Evolutionary conservation across 2,329 filamentous ascomycete genomes (phyloP).

Genomic region (Fusarium sulawesiense): DNA sequence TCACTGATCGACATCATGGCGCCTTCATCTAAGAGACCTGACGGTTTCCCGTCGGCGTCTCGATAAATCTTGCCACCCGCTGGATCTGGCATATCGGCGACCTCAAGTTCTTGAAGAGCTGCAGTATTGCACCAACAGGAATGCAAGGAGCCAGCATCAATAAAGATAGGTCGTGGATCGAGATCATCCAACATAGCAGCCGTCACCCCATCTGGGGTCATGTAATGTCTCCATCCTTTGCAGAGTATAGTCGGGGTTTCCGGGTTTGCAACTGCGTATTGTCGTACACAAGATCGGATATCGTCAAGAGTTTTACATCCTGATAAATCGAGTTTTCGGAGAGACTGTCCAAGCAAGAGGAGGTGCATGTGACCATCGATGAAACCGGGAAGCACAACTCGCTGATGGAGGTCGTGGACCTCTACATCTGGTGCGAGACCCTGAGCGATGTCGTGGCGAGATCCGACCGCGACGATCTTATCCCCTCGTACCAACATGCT

Average conservation of each 20-base stretch:
- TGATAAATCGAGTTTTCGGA: constrained; percentile 61
- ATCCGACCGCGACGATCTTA: no score
- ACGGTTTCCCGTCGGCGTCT: constrained; percentile 57
- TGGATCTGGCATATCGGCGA: constrained; percentile 59
- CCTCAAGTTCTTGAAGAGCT: constrained; percentile 60
- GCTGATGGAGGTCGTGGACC: constrained; percentile 45
- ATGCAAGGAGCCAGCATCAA: constrained; percentile 67
- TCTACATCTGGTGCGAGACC: neutral
- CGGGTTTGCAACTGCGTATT: constrained; percentile 59
- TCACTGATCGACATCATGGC: constrained; percentile 36
- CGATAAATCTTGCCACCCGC: constrained; percentile 63
- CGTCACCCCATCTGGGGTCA: constrained; percentile 57
- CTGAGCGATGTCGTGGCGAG: no score
- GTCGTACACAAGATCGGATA: constrained; percentile 58
- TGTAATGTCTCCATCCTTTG: constrained; percentile 62
- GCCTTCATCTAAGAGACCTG: constrained; percentile 61
- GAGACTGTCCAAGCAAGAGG: constrained; percentile 63
- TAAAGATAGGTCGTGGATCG: constrained; percentile 64
- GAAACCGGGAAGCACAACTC: constrained; percentile 63
- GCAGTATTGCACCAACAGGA: constrained; percentile 66
- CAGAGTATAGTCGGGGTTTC: constrained; percentile 61
- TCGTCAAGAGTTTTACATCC: constrained; percentile 60
- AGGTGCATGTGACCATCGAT: constrained; percentile 69
- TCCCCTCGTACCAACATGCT: no score
- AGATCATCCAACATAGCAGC: constrained; percentile 60